Base-by-base conservation (phyloP, 352 stramenopile species). In the Hyaloperonospora brassicae region DNA sequence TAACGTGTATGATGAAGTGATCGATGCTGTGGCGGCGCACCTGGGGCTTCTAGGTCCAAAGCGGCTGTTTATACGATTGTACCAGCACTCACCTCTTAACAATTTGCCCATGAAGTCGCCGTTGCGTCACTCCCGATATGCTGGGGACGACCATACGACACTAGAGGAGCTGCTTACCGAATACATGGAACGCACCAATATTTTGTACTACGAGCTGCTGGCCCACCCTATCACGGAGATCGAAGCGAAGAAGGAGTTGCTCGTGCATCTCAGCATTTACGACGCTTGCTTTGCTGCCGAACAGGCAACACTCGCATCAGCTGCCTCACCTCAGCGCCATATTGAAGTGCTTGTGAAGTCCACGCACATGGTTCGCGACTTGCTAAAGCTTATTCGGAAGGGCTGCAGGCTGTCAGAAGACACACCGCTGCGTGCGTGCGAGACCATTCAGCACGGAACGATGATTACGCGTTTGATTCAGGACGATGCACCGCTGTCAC, bases 241-340 rank as follows among this genome's bases (percentile, higher is more conserved):
- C 44, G 84, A 95, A 57, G 76, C 79, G 1, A 93, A 92, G 66
- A 90, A 88, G 51, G 76, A 90, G 54, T 59, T 92, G 11, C 14
- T 72, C 2, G 73, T 94, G 21, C 79, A 87, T 52, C 61, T 89
- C 22, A 91, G 82, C 55, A 73, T 84, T 39, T 90, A 91, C 61
- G 84, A 88, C 52, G 71, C 73, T 17, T 79, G 66, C 23, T 90
- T 93, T 45, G 67, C 75, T 2, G 66, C 56, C 0, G 61, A 69
- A 13, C 49, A 66, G 50, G 30, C 47, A 41, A 69, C 82, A 7
- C 59, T 63, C 1, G 62, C 50, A n/a, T 57, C 67, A 1, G 60
- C 77, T 6, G 43, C 55, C 8, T 48, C 53, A 10, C 50, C 50
- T 8, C 47, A 70, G 13, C 73, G 71, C 13, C 66, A 72, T 21